Conservation (phyloP, 75 land plant species). For the Cryptomeria japonica region DNA sequence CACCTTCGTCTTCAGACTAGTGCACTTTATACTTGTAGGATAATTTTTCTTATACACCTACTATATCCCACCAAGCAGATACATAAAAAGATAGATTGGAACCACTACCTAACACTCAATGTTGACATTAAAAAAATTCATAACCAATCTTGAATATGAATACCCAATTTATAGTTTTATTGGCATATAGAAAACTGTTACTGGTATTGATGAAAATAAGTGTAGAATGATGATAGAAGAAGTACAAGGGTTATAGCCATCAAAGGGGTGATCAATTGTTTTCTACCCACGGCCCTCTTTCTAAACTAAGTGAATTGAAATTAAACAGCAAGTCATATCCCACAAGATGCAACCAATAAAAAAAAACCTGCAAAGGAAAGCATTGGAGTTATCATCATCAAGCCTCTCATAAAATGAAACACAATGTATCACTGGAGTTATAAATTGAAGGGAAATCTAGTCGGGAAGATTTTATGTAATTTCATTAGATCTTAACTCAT, state of each 20-base stretch:
- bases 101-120: too few species aligned
- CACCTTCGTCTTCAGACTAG: too few species aligned
- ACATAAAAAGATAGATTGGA: too few species aligned
- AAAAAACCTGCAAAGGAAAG: not conserved
- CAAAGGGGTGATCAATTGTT: not conserved
- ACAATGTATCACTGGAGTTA: not conserved
- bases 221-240: too few species aligned
- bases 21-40: too few species aligned
- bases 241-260: not conserved
- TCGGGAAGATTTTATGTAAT: not conserved
- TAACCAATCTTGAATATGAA: too few species aligned
- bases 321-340: not conserved
- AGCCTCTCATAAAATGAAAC: not conserved
- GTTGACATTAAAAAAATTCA: too few species aligned
- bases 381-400: not conserved
- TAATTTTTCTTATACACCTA: too few species aligned
- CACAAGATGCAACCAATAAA: not conserved
- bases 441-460: not conserved
- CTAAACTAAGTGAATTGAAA: not conserved
- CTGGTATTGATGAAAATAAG: not conserved
- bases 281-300: not conserved
- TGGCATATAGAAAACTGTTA: too few species aligned
- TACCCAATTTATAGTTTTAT: too few species aligned
- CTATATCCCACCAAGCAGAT: too few species aligned
- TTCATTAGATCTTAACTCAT: not conserved